Evolutionary conservation across 2,329 filamentous ascomycete genomes (phyloP), one percentile per base, ranked within the genome.

Genomic region (Aureobasidium pullulans): DNA sequence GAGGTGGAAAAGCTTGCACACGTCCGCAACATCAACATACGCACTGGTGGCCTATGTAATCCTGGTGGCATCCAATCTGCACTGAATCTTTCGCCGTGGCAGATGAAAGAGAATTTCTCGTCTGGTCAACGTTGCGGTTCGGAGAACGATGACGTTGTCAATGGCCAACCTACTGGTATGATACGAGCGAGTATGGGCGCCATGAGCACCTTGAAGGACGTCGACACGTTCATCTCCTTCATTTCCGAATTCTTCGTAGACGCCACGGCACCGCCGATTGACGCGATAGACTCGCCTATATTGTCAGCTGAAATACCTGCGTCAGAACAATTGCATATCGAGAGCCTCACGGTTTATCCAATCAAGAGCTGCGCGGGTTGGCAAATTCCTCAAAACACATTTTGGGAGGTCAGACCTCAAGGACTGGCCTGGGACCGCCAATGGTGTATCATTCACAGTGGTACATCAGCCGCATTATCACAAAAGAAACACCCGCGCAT

Each of bases 361-460:
- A 92, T 99, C 69, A 99, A 99, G 73, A 96, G 91, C 70, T 97
- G 94, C 67, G 89, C 85, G 15, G 89, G 89, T 0, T 96, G 88
- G 70, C 77, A 77, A 37, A 79, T 97, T 32, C 87, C 90, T 1
- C 62, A 74, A 0, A 80, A 77, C 2, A 76, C 75, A 7, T 69
- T 78, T 13, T 99, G 94, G 94, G 84, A 89, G 66, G 80, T 97
- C 19, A 84, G 82, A 59, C 78, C 82, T 7, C 91, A 96, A 74
- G 94, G 94, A 0, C 78, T 99, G 2, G 88, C 86, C 8, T 97
- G 93, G 91, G 94, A 99, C 71, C 82, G 94, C 62, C 93, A 97
- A 76, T 99, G 94, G 93, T 97, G 93, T 73, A 77, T 99, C 19
- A 80, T 99, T 13, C 92, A 96, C 70, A 83, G 86, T 68, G 91